Evolutionary conservation across 1,284 basidiomycete species (phyloP).

Genomic region (Flammula alnicola): DNA sequence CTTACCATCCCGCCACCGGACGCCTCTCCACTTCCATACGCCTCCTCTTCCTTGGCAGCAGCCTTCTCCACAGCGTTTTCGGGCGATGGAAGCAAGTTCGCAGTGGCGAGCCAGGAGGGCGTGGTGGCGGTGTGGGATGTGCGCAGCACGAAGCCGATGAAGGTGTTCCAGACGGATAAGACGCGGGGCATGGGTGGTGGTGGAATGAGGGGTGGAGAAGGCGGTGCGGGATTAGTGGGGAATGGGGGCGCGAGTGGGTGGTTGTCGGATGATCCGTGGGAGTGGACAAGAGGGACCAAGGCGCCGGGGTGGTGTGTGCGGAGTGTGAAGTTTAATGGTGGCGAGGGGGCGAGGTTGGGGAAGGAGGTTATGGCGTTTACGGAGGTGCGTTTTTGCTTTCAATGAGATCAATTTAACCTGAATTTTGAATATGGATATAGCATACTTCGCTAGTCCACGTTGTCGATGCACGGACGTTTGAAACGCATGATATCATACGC

Average conservation of each 20-base stretch:
- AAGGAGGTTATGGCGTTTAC: slow-evolving; percentile 81
- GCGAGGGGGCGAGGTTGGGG: slow-evolving; percentile 44
- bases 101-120: slow-evolving; percentile 87
- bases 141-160: slow-evolving; percentile 69
- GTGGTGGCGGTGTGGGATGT: slow-evolving; percentile 83
- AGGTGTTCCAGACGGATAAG: slow-evolving; percentile 58
- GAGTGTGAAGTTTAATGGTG: slow-evolving; percentile 76
- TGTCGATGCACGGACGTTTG: slow-evolving; percentile 81
- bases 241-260: slow-evolving; percentile 54
- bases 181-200: slow-evolving; percentile 31
- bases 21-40: slow-evolving; percentile 23
- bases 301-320: slow-evolving; percentile 81
- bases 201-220: too few species aligned
- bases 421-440: slow-evolving; percentile 38
- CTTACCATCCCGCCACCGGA: slow-evolving; percentile 61
- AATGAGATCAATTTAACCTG: background rate
- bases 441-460: slow-evolving; percentile 78
- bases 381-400: slow-evolving; percentile 65
- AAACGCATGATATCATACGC: slow-evolving; percentile 70
- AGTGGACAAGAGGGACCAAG: slow-evolving; percentile 61
- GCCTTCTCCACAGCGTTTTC: slow-evolving; percentile 89
- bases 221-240: slow-evolving; percentile 31
- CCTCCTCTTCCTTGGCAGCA: slow-evolving; percentile 54
- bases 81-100: slow-evolving; percentile 79
- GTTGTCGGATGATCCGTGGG: slow-evolving; percentile 66